These are phyloP conservation scores for Xylaria sp. DNA, from an alignment of 2,329 filamentous ascomycete species.

Conservation along the genomic window DNA sequence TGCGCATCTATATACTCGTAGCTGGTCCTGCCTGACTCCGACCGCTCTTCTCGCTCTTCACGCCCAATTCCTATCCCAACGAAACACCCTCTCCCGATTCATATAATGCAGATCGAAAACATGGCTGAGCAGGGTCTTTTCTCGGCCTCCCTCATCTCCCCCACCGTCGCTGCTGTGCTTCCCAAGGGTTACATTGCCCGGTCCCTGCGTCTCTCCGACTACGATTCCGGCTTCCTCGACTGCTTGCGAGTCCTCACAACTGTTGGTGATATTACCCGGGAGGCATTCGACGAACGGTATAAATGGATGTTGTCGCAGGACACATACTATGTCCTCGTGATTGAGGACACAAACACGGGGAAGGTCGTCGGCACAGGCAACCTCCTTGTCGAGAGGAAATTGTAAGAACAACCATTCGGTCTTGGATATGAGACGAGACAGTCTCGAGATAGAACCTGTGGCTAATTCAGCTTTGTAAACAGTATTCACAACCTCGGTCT, in stretches of 20 bases:
- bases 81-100: background rate
- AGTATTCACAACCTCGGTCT: constrained; percentile 75
- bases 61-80: background rate
- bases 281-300: constrained; percentile 72
- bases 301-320: constrained; percentile 71
- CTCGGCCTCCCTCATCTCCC: constrained; percentile 68
- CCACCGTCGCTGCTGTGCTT: constrained; percentile 63
- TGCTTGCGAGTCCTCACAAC: constrained; percentile 87
- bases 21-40: background rate
- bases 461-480: constrained; percentile 15
- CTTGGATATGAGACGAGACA: background rate
- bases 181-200: constrained; percentile 80
- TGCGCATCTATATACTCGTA: background rate
- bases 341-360: constrained; percentile 61
- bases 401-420: constrained; percentile 48
- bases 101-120: background rate
- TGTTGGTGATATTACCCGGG: constrained; percentile 77
- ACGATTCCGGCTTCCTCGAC: constrained; percentile 76
- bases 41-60: background rate
- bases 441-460: background rate
- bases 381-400: constrained; percentile 89
- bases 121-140: constrained; percentile 62
- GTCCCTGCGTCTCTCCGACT: constrained; percentile 73
- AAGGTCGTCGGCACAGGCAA: constrained; percentile 85
- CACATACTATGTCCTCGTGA: constrained; percentile 81